A percentile compares a stretch with the other conserved stretches of the same genome.
Conservation (phyloP, 768 basidiomycete species). For the Boletus tylopilopsis region DNA sequence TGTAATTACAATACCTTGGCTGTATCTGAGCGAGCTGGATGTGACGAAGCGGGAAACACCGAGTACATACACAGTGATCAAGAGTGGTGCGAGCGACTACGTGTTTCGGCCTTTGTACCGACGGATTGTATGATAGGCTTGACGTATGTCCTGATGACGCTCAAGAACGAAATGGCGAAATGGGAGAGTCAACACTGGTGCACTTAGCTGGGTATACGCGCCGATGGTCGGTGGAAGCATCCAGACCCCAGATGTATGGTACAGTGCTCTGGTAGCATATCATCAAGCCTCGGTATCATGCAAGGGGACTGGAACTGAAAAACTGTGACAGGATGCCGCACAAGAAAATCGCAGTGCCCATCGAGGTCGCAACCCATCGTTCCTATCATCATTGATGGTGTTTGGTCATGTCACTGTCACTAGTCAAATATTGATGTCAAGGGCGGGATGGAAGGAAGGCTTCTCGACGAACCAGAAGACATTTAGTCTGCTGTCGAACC, state of each 20-base stretch:
- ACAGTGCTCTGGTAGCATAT: slow-evolving; percentile 68
- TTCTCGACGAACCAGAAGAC: slow-evolving; percentile 39
- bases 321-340: slow-evolving; percentile 51
- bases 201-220: slow-evolving; percentile 66
- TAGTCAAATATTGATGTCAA: slow-evolving; percentile 68
- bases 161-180: slow-evolving; percentile 81
- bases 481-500: neutral
- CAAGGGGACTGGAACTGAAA: too few species aligned
- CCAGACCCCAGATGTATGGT: slow-evolving; percentile 49
- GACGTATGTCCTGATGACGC: slow-evolving; percentile 67
- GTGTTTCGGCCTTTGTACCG: too few species aligned
- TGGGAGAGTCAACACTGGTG: slow-evolving; percentile 68
- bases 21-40: too few species aligned
- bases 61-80: slow-evolving; percentile 68
- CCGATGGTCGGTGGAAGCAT: slow-evolving; percentile 62
- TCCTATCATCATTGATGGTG: slow-evolving; percentile 54
- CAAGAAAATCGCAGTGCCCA: slow-evolving; percentile 60
- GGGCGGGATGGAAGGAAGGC: slow-evolving; percentile 74
- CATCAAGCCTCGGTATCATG: too few species aligned
- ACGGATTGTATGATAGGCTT: slow-evolving; percentile 39
- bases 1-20: too few species aligned
- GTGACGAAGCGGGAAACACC: slow-evolving; percentile 63
- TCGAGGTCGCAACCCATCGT: slow-evolving; percentile 64
- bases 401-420: slow-evolving; percentile 76
- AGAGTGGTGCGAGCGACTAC: slow-evolving; percentile 48